These are phyloP conservation scores for Pulveroboletus frians DNA, from an alignment of 768 basidiomycete species.

Conservation along the genomic window DNA sequence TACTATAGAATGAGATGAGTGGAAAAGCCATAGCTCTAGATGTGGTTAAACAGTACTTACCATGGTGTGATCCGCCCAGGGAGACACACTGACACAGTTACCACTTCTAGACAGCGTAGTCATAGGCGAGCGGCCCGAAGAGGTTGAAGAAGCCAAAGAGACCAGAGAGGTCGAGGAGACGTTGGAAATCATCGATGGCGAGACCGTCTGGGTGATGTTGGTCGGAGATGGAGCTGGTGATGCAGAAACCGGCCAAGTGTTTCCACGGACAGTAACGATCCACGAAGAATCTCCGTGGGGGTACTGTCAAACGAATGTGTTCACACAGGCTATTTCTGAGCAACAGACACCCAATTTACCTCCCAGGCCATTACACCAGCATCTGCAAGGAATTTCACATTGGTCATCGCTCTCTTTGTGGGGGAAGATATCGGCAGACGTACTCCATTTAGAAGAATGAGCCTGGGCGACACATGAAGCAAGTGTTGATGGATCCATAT, in stretches of 20 bases:
- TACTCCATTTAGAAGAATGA: slow-evolving; percentile 9
- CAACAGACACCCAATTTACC: slow-evolving; percentile 14
- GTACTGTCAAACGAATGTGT: slow-evolving; percentile 19
- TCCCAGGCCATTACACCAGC: slow-evolving; percentile 39
- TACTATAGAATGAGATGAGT: neutral
- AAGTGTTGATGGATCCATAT: slow-evolving; percentile 52
- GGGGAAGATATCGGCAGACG: neutral
- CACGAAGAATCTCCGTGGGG: slow-evolving; percentile 34
- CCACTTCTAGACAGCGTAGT: neutral
- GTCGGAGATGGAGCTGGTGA: neutral
- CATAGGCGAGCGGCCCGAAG: neutral
- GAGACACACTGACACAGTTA: neutral
- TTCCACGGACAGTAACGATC: slow-evolving; percentile 26
- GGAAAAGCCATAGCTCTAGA: neutral
- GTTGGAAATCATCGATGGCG: too few relatives aligned
- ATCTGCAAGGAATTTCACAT: slow-evolving; percentile 20
- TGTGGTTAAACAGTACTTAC: neutral
- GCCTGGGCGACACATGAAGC: slow-evolving; percentile 58
- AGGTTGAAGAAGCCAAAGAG: too few relatives aligned
- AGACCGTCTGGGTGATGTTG: too few relatives aligned
- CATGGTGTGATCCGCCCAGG: neutral
- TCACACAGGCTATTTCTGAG: neutral
- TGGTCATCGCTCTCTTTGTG: neutral
- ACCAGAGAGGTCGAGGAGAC: too few relatives aligned
- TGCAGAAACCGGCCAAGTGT: neutral